Evolutionary conservation across 2,329 filamentous ascomycete genomes (phyloP), one percentile per base, ranked within the genome.

Genomic region (Exophiala mesophila): DNA sequence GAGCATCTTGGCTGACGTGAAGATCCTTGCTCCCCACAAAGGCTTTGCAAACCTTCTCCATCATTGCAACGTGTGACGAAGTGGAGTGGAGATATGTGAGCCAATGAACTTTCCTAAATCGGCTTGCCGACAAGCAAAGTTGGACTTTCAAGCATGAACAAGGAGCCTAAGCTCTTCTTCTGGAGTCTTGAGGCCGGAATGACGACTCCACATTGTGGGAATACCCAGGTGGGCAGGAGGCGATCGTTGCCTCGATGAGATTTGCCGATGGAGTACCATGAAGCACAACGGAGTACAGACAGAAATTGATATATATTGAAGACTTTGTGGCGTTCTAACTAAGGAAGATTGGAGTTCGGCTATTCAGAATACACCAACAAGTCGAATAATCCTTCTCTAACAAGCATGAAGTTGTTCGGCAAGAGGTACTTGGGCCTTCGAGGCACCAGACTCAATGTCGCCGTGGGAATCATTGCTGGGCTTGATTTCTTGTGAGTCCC

Each of bases 391-490:
- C n/a, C n/a, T n/a, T n/a, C n/a, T n/a, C n/a, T n/a, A n/a, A n/a
- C n/a, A n/a, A 34, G 12, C 6, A 49, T 49, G 46, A 45, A 49
- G 42, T 16, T 45, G n/a, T 49, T 49, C 36, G 31, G 33, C 33
- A 40, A 46, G 5, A 41, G 41, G 15, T 85, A 74, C 57, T 78
- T 83, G 54, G 83, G 83, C 62, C 73, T 86, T 48, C 72, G 72
- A 41, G 83, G 83, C 67, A 67, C 73, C 23, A 63, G 65, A 61
- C 77, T 87, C 52, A 85, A 83, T 67, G 73, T 77, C 62, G 82
- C 82, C 40, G 78, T 88, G 54, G 78, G 79, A 49, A 65, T 80
- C n/a, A 75, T 87, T 56, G 83, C 83, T 44, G 83, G 54, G 16
- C 36, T 52, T 7, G 52, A 55, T 36, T 55, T 49, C 18, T 23